phyloP scores from a whole-genome alignment of 306 rosid species.

The Castanea sativa region DNA sequence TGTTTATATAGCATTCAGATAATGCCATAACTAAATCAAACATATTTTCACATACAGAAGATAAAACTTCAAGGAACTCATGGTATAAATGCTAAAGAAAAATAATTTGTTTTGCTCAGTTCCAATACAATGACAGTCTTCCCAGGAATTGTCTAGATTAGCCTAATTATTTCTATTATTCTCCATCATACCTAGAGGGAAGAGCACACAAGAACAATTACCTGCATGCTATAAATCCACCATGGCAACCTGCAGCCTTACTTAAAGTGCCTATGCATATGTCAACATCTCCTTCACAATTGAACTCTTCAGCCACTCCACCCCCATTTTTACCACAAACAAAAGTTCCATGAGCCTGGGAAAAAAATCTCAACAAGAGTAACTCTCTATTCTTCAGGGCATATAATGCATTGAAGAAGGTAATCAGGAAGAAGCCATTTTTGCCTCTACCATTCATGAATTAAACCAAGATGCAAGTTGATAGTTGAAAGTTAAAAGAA shows the following conservation, averaged over 20 bases:
- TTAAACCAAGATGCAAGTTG: not conserved
- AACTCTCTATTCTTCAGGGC: constrained; percentile 13
- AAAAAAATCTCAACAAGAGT: not conserved
- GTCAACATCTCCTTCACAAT: constrained; percentile 86
- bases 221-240: constrained; percentile 99
- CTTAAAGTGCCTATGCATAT: constrained; percentile 88
- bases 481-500: not conserved
- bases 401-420: not conserved
- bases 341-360: constrained; percentile 92
- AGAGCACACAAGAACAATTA: constrained; percentile 23
- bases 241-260: constrained; percentile 96
- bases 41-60: not conserved
- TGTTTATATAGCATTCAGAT: constrained; percentile 36
- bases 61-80: constrained; percentile 8
- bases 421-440: not conserved
- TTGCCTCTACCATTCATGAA: not conserved
- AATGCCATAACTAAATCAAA: constrained; percentile 9
- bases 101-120: not conserved
- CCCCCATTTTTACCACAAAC: constrained; percentile 94
- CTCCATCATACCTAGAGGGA: not conserved
- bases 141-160: not conserved
- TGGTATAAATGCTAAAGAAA: not conserved
- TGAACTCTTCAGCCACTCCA: constrained; percentile 84
- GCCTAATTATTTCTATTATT: not conserved
- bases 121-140: not conserved